Evolutionary conservation across 2,329 filamentous ascomycete genomes (phyloP).

Genomic region (Fusarium anthophilum): DNA sequence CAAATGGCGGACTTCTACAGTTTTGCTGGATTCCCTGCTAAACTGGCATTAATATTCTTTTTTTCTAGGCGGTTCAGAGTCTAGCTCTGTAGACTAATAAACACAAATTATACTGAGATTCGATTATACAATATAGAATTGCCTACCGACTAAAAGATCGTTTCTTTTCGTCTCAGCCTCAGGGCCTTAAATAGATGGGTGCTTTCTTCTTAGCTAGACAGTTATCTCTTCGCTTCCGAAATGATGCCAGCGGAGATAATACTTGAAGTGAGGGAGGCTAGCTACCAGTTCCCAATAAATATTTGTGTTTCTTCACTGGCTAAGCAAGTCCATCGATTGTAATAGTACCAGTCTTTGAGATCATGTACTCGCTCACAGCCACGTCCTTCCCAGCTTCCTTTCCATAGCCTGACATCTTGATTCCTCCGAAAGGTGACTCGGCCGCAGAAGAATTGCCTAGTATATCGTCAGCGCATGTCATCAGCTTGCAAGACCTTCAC

Average conservation of each 20-base stretch:
- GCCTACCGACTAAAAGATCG: too few relatives aligned
- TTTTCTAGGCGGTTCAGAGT: too few relatives aligned
- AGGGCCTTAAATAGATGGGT: too few relatives aligned
- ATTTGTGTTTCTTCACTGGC: rapidly evolving
- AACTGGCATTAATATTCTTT: too few relatives aligned
- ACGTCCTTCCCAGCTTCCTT: constrained; percentile 52
- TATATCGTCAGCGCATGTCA: background rate
- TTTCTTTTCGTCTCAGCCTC: too few relatives aligned
- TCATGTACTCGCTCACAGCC: constrained; percentile 54
- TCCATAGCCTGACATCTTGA: constrained; percentile 30
- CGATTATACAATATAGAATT: too few relatives aligned
- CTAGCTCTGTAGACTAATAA: too few relatives aligned
- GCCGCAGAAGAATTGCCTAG: constrained; percentile 44
- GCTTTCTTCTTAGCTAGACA: too few relatives aligned
- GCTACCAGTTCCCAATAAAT: rapidly evolving
- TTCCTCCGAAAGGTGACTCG: constrained; percentile 48
- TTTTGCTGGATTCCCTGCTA: too few relatives aligned
- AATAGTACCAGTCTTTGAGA: constrained; percentile 49
- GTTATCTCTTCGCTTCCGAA: background rate
- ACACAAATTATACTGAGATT: too few relatives aligned
- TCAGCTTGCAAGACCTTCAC: rapidly evolving
- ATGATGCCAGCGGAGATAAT: background rate
- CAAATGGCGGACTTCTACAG: too few relatives aligned
- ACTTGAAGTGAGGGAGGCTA: background rate
- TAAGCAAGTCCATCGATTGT: background rate